These are phyloP conservation scores for Lepiota brunneoincarnata DNA, from an alignment of 768 basidiomycete genomes.

Conservation along the genomic window DNA sequence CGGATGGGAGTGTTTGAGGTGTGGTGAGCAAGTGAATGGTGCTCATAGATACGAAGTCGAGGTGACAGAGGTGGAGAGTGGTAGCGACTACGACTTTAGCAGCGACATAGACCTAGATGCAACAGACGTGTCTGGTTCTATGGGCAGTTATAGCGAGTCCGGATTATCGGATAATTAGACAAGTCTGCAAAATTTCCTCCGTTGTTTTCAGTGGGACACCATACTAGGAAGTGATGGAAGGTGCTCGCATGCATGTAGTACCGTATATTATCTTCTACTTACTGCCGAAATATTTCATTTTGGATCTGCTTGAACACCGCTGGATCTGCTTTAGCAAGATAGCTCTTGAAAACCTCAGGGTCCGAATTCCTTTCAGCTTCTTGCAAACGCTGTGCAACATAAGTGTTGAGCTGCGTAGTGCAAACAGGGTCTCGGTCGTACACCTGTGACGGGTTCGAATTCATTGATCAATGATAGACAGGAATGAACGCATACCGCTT, in stretches of 20 bases:
- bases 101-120: slow-evolving; percentile 42
- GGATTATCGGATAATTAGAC: slow-evolving; percentile 30
- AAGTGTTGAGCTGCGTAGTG: slow-evolving; percentile 59
- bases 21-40: slow-evolving; percentile 59
- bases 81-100: slow-evolving; percentile 63
- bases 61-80: slow-evolving; percentile 32
- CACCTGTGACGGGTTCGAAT: slow-evolving; percentile 42
- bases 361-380: slow-evolving; percentile 65
- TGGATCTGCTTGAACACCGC: slow-evolving; percentile 72
- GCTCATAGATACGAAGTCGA: slow-evolving; percentile 60
- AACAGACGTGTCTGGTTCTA: slow-evolving; percentile 57
- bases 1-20: slow-evolving; percentile 85
- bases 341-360: slow-evolving; percentile 55
- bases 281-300: slow-evolving; percentile 38
- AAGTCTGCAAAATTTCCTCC: slow-evolving; percentile 15
- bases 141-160: slow-evolving; percentile 50
- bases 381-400: slow-evolving; percentile 54
- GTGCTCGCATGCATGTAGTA: neutral
- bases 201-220: neutral
- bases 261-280: neutral
- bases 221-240: neutral
- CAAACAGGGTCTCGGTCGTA: slow-evolving; percentile 72
- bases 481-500: slow-evolving; percentile 44
- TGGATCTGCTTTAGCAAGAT: slow-evolving; percentile 67
- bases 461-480: slow-evolving; percentile 4